Evolutionary conservation across 495 filamentous ascomycete species (phyloP), one percentile per base, ranked within the genome.

Genomic region (Xylaria cubensis): DNA sequence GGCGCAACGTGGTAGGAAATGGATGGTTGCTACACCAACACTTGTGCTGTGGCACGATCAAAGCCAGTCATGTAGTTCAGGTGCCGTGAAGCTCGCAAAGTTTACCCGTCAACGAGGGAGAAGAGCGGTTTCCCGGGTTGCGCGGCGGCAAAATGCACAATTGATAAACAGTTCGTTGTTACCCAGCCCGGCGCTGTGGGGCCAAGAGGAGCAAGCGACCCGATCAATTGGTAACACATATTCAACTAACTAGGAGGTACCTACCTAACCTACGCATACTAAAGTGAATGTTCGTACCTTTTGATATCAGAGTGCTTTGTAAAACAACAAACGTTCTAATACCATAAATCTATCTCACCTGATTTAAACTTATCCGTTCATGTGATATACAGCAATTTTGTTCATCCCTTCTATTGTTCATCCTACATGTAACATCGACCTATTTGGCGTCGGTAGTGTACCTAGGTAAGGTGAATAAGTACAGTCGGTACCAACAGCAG

Each of bases 41-140:
- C 21, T n/a, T 64, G 61, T 65, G 63, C 42, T 29, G 42, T 65
- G 42, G 63, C 42, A 65, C 42, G 63, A 48, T n/a, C 21, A 46
- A 41, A 34, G 41, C 63, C 63, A 65, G 63, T 65, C 63, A 65
- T 65, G 63, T 17, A 64, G 21, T 44, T 42, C 29, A 21, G 58
- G 58, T 36, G 34, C 58, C 4, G 24, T 61, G 58, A 61, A 64
- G 58, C 56, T 61, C 32, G 32, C 58, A 61, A 61, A 21, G 7
- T 21, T 21, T n/a, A 61, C 58, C 58, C 34, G 19, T n/a, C 19
- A 61, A 34, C 17, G 34, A 32, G 56, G 29, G 32, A n/a, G 32
- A 36, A 61, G 56, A 32, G 55, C 55, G 55, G 13, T 59, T 19
- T 13, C 26, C 26, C 26, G 26, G 29, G 29, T 29, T 24, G 51